phyloP scores from a whole-genome alignment of 441 rosid species.

The Erodium trifolium region DNA sequence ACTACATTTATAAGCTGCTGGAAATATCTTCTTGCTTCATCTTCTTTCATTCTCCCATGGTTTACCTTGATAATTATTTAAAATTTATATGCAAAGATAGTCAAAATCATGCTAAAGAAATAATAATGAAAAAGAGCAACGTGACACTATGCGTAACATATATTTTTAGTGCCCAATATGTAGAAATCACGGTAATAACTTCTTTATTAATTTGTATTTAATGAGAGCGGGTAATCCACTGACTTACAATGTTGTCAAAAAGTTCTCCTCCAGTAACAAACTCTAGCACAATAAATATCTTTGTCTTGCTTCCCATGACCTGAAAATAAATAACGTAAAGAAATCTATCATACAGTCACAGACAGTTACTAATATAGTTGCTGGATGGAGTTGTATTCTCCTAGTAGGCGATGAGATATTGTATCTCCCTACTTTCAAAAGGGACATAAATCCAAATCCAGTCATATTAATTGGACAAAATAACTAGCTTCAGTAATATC shows the following conservation, averaged over 20 bases:
- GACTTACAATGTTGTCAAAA: conserved; percentile 85
- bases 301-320: conserved; percentile 96
- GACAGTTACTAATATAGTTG: neutral
- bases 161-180: neutral
- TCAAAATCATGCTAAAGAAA: conserved; percentile 3
- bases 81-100: neutral
- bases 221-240: neutral
- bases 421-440: no score
- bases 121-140: neutral
- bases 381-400: neutral
- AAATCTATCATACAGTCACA: conserved; percentile 6
- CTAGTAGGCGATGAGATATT: no score
- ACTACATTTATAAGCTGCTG: conserved; percentile 93
- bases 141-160: neutral
- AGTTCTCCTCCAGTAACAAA: conserved; percentile 91
- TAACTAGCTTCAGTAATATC: neutral
- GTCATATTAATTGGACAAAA: no score
- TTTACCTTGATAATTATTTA: conserved; percentile 44
- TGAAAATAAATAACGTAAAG: conserved; percentile 23
- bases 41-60: conserved; percentile 83
- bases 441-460: no score
- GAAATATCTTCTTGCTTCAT: conserved; percentile 80
- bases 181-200: neutral
- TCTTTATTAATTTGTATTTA: neutral
- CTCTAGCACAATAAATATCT: conserved; percentile 78